These are phyloP conservation scores for Rhodosporidiobolus sp. DNA, from an alignment of 768 basidiomycete genomes.

Conservation along the genomic window DNA sequence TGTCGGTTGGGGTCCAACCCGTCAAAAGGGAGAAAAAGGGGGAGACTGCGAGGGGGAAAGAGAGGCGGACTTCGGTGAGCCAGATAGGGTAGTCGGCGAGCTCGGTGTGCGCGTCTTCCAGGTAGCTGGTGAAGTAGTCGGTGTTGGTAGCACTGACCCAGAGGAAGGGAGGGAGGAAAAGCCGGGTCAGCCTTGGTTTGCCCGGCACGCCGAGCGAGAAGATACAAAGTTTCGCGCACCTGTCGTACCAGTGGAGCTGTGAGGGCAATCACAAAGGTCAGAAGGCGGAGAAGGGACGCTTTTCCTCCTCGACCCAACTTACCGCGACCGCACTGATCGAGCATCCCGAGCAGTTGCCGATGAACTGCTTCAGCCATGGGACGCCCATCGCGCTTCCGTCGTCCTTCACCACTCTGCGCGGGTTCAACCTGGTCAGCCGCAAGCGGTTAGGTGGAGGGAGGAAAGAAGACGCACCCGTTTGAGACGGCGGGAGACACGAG, in stretches of 20 bases:
- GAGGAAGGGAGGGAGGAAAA: background rate
- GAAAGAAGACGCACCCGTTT: conserved; percentile 9
- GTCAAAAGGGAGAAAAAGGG: background rate
- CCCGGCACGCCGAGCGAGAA: background rate
- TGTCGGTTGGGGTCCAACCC: background rate
- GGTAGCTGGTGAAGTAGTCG: conserved; percentile 27
- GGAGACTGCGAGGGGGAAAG: no score
- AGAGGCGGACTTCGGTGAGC: conserved; percentile 9
- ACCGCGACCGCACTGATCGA: conserved; percentile 20
- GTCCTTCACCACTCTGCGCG: background rate
- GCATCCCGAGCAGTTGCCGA: background rate
- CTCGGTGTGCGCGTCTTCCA: conserved; percentile 1
- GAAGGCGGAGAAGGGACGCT: rapidly evolving
- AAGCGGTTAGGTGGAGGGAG: background rate
- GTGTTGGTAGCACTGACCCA: background rate
- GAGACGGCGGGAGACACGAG: conserved; percentile 15
- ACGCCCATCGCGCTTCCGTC: conserved; percentile 24
- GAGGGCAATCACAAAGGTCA: no score
- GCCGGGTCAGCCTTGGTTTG: background rate
- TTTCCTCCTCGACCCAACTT: background rate
- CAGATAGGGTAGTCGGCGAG: conserved; percentile 20
- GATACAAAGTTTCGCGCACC: background rate
- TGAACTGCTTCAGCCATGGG: conserved; percentile 19
- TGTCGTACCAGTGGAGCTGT: conserved; percentile 29
- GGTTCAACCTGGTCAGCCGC: no score